Evolutionary conservation across 2,329 filamentous ascomycete species (phyloP), one percentile per base, ranked within the genome.

Genomic region (Trichoderma atroviride): DNA sequence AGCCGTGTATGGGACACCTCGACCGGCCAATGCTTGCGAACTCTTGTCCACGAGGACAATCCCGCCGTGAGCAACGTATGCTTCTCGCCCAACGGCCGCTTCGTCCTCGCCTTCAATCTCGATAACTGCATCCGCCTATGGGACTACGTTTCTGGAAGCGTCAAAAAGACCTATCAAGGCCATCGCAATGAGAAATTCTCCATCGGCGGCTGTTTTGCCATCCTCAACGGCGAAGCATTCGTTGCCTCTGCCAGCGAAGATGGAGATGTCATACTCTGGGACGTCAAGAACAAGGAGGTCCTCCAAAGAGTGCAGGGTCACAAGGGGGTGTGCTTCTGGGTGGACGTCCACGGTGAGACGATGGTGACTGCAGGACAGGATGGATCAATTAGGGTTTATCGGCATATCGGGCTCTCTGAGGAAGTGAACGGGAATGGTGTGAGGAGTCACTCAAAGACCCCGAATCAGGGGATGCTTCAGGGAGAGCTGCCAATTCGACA

Each of bases 151-250:
- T 89, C 93, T 47, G 95, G 95, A 9, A 89, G 90, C 33, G 96
- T 96, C 74, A 91, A 97, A 76, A 99, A 99, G 85, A 99, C 96
- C 16, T 99, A 98, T 80, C 94, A 97, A 78, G 96, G 96, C 0
- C 96, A 98, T 76, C 82, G 84, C 67, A 99, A 99, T 78, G 85
- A 88, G 67, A 90, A 90, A 71, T 98, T 92, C 80, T 95, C 93
- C 73, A 85, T 98, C n/a, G 88, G 88, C 3, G 93, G 94, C 4
- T 91, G 91, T 52, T 97, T 98, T 76, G 94, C 93, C 14, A 85
- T 88, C 65, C 75, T 80, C 55, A 81, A 75, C 14, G 78, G 75
- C 4, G 75, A 77, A 29, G 77, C 84, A 0, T 97, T 97, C 75
- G 87, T 94, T 19, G 92, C 90, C 0, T 92, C 91, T 40, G 93